Evolutionary conservation across 2,329 filamentous ascomycete species (phyloP), one percentile per base, ranked within the genome.

Genomic region (Leptoxyphium fumago): DNA sequence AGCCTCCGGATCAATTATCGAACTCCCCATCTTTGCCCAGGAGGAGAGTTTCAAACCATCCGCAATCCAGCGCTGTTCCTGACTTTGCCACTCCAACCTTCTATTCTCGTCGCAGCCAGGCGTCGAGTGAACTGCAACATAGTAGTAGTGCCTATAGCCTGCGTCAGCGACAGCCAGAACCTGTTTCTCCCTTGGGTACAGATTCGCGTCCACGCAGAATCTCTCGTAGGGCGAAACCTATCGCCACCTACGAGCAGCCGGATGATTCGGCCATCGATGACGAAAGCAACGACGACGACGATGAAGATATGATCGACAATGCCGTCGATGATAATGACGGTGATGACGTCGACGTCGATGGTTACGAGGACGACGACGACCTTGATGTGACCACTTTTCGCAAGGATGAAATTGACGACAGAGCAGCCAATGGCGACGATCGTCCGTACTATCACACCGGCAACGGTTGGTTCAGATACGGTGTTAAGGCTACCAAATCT

Each of bases 391-490:
- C 30, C 28, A 54, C 52, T 18, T 54, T 44, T 42, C 40, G 39
- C 38, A 48, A 43, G 30, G 45, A 45, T 10, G 46, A 54, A 36
- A 45, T 52, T 9, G 46, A 48, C 4, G 46, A 47, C 21, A 48
- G 50, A 17, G 48, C 48, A n/a, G 43, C 38, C 14, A 13, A 13
- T 18, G 38, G 14, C 38, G 38, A 17, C 38, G 18, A 13, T 14
- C 32, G 32, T 36, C 32, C 32, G 4, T 55, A 48, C 42, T 46
- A 51, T 15, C 52, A 55, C 32, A 44, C 46, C 17, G 52, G 52
- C 21, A 55, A 55, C 39, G 49, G 51, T 13, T 55, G 50, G 47
- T 55, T 50, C 41, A 52, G 47, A 40, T 45, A 41, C 29, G 51
- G 52, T 13, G 14, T 15, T 13, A 42, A 40, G n/a, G 21, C 28